phyloP scores from a whole-genome alignment of 2,329 filamentous ascomycete species.

The Pseudogymnoascus sp. region DNA sequence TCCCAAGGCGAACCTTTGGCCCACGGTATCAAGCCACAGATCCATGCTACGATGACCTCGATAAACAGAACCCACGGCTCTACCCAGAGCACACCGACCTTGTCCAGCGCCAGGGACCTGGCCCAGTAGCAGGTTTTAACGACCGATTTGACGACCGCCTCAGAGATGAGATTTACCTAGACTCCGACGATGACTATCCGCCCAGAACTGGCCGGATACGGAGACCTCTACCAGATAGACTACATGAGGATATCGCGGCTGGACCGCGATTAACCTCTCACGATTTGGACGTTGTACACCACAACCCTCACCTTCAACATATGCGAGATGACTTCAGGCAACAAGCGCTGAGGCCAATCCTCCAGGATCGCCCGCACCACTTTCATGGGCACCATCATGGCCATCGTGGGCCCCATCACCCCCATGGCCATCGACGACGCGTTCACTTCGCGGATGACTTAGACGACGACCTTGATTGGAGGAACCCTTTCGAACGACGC shows the following conservation, averaged over 20 bases:
- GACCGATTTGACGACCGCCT: neutral
- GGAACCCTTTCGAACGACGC: neutral
- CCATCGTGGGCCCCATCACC: neutral
- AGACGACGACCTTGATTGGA: neutral
- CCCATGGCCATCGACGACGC: neutral
- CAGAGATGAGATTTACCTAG: neutral
- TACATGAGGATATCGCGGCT: neutral
- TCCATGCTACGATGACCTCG: neutral
- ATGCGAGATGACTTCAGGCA: neutral
- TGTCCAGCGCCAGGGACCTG: neutral
- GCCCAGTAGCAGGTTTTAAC: neutral
- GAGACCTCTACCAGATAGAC: neutral
- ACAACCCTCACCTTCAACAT: neutral
- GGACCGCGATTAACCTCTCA: neutral
- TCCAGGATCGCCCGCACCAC: neutral
- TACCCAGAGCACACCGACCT: neutral
- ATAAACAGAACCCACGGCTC: neutral
- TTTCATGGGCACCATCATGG: neutral
- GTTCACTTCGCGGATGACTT: neutral
- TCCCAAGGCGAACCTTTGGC: neutral
- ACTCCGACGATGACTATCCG: neutral
- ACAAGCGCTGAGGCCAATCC: neutral
- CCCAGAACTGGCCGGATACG: neutral
- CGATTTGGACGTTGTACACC: neutral
- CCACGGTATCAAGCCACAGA: conserved; percentile 3